These are phyloP conservation scores for Zychaea mexicana DNA, from an alignment of 371 early-diverging fungal genomes.

Conservation along the genomic window DNA sequence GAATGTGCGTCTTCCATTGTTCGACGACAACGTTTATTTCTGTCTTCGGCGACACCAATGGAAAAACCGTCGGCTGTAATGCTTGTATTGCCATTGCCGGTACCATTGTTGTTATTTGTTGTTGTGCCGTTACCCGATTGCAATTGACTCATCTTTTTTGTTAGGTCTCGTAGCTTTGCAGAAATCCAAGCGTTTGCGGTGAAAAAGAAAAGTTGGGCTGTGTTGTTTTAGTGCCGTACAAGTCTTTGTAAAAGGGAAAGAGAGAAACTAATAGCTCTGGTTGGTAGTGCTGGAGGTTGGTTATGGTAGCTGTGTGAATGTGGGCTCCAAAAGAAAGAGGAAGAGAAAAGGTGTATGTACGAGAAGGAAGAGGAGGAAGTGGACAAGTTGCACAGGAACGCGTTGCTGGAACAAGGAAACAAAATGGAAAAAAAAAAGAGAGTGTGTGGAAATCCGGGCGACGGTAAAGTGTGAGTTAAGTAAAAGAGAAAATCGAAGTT, in stretches of 20 bases:
- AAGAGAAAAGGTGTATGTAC: neutral
- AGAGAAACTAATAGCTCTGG: no score
- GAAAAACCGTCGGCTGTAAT: conserved; percentile 38
- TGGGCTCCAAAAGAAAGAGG: neutral
- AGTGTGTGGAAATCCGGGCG: neutral
- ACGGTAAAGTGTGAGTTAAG: no score
- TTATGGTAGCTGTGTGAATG: no score
- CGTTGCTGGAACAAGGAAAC: neutral
- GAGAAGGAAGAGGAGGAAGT: neutral
- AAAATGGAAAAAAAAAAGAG: neutral
- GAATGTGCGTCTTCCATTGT: conserved; percentile 98
- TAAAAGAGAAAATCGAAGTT: neutral
- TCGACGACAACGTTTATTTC: conserved; percentile 87
- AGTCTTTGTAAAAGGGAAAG: no score
- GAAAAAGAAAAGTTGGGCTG: neutral
- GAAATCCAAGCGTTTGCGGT: neutral
- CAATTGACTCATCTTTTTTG: neutral
- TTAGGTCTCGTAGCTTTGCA: no score
- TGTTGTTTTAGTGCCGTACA: neutral
- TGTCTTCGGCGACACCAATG: conserved; percentile 83
- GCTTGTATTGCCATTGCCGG: neutral
- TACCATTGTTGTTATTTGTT: neutral
- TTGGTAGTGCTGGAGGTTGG: no score
- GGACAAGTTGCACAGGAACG: no score
- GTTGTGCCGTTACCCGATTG: conserved; percentile 2